Evolutionary conservation across 2,329 filamentous ascomycete species (phyloP).

Genomic region (Ophiosphaerella korrae): DNA sequence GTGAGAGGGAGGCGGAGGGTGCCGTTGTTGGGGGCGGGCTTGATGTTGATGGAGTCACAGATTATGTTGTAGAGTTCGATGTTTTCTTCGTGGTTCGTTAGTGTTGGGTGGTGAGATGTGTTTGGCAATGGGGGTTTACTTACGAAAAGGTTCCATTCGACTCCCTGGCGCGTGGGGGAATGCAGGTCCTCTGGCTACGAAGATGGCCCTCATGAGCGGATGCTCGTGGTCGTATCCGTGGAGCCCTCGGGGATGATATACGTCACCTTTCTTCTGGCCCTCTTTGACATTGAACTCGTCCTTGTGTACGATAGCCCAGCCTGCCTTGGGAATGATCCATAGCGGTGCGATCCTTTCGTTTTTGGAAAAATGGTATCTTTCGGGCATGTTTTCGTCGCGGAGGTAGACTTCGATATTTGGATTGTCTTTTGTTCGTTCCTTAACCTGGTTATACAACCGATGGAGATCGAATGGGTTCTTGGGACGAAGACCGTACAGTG

Average conservation of each 20-base stretch:
- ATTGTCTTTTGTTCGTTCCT: slow-evolving; percentile 62
- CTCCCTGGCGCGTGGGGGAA: slow-evolving; percentile 87
- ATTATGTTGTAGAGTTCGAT: slow-evolving; percentile 94
- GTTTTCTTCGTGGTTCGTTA: slow-evolving; percentile 67
- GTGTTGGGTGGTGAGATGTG: no score
- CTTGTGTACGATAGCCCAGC: slow-evolving; percentile 87
- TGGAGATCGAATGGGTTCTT: slow-evolving; percentile 71
- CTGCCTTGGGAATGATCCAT: slow-evolving; percentile 90
- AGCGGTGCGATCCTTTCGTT: slow-evolving; percentile 91
- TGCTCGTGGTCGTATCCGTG: slow-evolving; percentile 97
- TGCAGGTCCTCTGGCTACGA: slow-evolving; percentile 87
- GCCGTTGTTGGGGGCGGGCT: slow-evolving; percentile 81
- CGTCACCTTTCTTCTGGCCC: slow-evolving; percentile 65
- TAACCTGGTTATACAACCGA: slow-evolving; percentile 65
- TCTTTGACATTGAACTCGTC: slow-evolving; percentile 76
- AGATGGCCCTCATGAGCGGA: slow-evolving; percentile 94
- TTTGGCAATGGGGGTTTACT: slow-evolving; percentile 48
- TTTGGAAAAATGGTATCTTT: slow-evolving; percentile 85
- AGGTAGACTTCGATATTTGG: slow-evolving; percentile 86
- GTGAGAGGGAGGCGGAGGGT: slow-evolving; percentile 75
- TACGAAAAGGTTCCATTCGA: slow-evolving; percentile 79
- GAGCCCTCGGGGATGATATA: slow-evolving; percentile 81
- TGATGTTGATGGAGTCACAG: slow-evolving; percentile 81
- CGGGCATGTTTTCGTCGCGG: slow-evolving; percentile 84
- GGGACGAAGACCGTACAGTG: slow-evolving; percentile 84